Conservation (phyloP, 176 grass and related monocot genomes). For the Avena sativa region DNA sequence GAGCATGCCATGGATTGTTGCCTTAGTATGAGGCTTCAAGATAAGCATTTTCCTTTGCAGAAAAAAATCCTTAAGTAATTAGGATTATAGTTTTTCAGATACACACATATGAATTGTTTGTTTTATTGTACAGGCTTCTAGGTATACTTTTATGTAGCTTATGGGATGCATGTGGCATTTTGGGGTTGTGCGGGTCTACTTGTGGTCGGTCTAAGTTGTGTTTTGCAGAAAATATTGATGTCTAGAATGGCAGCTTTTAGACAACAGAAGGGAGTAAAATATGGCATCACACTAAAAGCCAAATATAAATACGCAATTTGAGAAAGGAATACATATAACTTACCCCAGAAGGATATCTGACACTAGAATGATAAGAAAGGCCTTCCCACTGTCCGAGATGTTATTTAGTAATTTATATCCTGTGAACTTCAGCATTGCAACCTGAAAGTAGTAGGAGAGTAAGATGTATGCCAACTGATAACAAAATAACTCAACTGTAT, state of each 20-base stretch:
- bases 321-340: slow-evolving; percentile 44
- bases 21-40: background rate
- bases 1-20: background rate
- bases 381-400: slow-evolving; percentile 85
- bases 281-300: background rate
- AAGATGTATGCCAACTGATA: slow-evolving; percentile 30
- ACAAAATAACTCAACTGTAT: slow-evolving; percentile 28
- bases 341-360: slow-evolving; percentile 95
- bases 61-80: background rate
- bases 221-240: background rate
- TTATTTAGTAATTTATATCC: slow-evolving; percentile 96
- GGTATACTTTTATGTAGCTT: slow-evolving; percentile 4
- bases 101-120: background rate
- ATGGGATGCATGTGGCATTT: background rate
- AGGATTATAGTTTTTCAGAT: background rate
- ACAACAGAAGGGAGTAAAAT: background rate
- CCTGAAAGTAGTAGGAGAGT: slow-evolving; percentile 54
- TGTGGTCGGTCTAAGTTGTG: background rate
- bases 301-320: slow-evolving; percentile 4
- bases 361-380: slow-evolving; percentile 90
- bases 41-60: background rate
- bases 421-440: slow-evolving; percentile 98
- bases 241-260: background rate
- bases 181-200: background rate
- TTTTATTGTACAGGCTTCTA: background rate